Evolutionary conservation across 2,329 filamentous ascomycete genomes (phyloP), one percentile per base, ranked within the genome.

Genomic region (Ascochyta pisi): DNA sequence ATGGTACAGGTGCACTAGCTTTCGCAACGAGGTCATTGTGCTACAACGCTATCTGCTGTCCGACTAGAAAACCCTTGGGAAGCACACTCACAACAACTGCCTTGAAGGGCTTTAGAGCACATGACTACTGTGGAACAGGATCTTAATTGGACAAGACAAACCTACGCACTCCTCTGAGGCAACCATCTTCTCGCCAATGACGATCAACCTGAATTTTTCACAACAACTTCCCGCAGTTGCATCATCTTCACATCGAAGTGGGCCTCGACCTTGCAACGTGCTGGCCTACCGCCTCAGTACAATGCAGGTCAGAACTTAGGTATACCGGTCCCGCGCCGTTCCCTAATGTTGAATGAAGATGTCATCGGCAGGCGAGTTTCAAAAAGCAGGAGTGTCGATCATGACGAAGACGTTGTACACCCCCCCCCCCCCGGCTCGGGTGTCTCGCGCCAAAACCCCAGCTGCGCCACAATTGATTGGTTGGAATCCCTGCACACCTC

Each of bases 321-420:
- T 22, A 42, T 39, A 56, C 15, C 31, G 31, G 31, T 37, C 19
- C 33, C 41, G 46, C 24, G 27, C 46, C 42, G 42, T 43, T 43
- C 24, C 27, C 47, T 23, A 39, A 51, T 33, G 37, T 45, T 57
- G 48, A 42, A 54, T 41, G 22, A 47, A 39, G 41, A 35, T 57
- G 48, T 51, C 54, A 55, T 58, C 45, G 41, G 44, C 22, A 50
- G 39, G 40, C 24, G 37, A 46, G 16, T 5, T 48, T 27, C 29
- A 12, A 54, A 39, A 54, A 46, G 58, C 47, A 60, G 40, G 56
- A 50, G 35, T 58, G 61, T 50, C 54, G 59, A 64, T 62, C 60
- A 60, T 60, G 59, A 64, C 57, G 59, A 59, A 52, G 43, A 56
- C 15, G 39, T 34, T 53, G 50, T n/a, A n/a, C n/a, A n/a, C n/a